These are phyloP conservation scores for Elsinoe australis DNA, from an alignment of 2,329 filamentous ascomycete species.

Conservation along the genomic window DNA sequence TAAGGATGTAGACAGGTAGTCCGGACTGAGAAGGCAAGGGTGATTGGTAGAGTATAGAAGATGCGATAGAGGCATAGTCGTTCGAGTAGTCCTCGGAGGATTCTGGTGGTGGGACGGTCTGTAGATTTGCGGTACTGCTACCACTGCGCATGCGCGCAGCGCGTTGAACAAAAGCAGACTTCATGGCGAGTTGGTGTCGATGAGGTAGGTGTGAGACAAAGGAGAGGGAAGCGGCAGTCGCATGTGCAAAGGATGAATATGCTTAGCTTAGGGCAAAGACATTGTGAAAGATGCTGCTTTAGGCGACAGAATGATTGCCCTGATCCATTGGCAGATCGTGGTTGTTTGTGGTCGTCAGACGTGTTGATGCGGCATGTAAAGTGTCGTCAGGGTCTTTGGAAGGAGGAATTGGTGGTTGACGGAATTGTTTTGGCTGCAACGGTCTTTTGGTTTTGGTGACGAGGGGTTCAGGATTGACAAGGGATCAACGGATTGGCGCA, in stretches of 20 bases:
- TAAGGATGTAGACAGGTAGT: conserved; percentile 48
- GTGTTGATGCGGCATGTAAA: neutral
- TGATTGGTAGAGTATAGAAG: conserved; percentile 48
- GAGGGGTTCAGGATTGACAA: conserved; percentile 5
- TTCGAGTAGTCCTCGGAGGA: conserved; percentile 42
- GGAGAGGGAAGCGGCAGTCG: neutral
- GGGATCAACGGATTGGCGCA: conserved; percentile 6
- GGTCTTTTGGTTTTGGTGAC: conserved; percentile 3
- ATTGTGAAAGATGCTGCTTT: neutral
- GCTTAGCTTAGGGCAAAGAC: neutral
- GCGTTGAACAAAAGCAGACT: conserved; percentile 17
- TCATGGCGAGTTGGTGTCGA: conserved; percentile 15
- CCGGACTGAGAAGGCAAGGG: conserved; percentile 44
- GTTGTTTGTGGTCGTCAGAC: conserved; percentile 1
- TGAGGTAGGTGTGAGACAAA: neutral
- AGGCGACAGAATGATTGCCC: neutral
- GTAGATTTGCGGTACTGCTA: conserved; percentile 32
- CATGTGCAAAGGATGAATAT: conserved; percentile 1
- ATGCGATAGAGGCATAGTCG: conserved; percentile 42
- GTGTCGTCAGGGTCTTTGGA: conserved; percentile 7
- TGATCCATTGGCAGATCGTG: no score
- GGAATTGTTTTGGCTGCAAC: conserved; percentile 13
- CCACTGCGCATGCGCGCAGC: conserved; percentile 30
- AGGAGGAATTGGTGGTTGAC: conserved; percentile 7
- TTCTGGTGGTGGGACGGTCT: conserved; percentile 40